Conservation (phyloP, 805 yeast species). For the Zygotorulaspora florentina region DNA sequence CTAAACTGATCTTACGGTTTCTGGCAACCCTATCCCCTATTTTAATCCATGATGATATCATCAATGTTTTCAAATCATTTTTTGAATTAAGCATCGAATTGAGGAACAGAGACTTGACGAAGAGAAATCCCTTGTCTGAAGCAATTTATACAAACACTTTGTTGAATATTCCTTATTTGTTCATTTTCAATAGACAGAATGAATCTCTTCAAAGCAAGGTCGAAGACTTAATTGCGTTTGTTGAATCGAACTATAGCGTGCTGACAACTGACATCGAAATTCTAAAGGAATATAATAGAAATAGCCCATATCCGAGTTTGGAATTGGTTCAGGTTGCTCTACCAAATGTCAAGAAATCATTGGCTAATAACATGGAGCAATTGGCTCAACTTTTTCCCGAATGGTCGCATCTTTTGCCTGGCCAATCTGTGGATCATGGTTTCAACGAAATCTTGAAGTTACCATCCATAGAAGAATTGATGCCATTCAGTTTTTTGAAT, state of each 20-base stretch:
- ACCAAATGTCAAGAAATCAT: conserved; percentile 43
- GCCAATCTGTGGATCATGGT: conserved; percentile 31
- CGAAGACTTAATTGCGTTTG: conserved; percentile 45
- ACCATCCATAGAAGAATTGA: conserved; percentile 38
- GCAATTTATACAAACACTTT: conserved; percentile 60
- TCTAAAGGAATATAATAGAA: conserved; percentile 25
- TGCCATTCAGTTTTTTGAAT: conserved; percentile 32
- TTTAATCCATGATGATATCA: conserved; percentile 46
- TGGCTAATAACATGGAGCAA: conserved; percentile 43
- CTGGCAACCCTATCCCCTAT: conserved; percentile 63
- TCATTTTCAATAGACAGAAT: conserved; percentile 40
- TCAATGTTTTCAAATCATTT: conserved; percentile 50
- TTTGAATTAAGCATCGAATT: conserved; percentile 53
- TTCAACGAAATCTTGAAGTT: conserved; percentile 33
- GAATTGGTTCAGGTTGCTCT: conserved; percentile 47
- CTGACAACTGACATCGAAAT: conserved; percentile 21
- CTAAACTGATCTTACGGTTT: conserved; percentile 69
- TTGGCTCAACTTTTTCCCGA: conserved; percentile 39
- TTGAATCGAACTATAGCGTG: conserved; percentile 33
- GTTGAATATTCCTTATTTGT: conserved; percentile 61
- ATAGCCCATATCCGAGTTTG: conserved; percentile 48
- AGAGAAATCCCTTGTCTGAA: conserved; percentile 61
- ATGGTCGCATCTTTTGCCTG: conserved; percentile 34
- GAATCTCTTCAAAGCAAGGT: conserved; percentile 33
- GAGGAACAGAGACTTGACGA: conserved; percentile 37